Evolutionary conservation across 176 grass and related monocot genomes (phyloP), one percentile per base, ranked within the genome.

Genomic region (Juncus inflexus): DNA sequence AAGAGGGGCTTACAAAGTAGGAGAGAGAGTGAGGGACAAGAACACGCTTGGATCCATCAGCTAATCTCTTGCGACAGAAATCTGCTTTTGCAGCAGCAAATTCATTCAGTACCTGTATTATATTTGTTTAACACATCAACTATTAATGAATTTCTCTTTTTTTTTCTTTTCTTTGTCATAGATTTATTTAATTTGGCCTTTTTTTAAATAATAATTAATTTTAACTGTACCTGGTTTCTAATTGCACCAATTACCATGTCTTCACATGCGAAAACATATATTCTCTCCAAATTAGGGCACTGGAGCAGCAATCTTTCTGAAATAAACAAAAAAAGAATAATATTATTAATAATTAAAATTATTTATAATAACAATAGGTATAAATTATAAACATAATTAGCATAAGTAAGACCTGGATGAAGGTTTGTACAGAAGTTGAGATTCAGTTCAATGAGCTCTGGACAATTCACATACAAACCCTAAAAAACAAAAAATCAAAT

Each of bases 191-290:
- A 49, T 4, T 51, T 16, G 5, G 38, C 36, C 19, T 28, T 53
- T 63, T 41, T 16, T 45, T 57, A 4, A 73, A 28, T 28, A 28
- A 28, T 28, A 28, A 28, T 28, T 28, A 28, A 28, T 28, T 28
- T 28, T 28, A 28, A 28, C 19, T 28, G 43, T 79, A 99, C 94
- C 94, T 92, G 88, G 74, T 86, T 92, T 64, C 83, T 91, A 64
- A 97, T 84, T 39, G 88, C 88, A 65, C 88, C 94, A 0, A 89
- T 89, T 54, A 97, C 38, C 94, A 92, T 97, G 52, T 97, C 94
- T 6, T 73, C 52, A 64, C 94, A 97, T 4, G 87, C 88, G 1
- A 79, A 78, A 69, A 76, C 94, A 63, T 91, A 83, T 38, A 97
- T 75, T 50, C 89, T 81, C 41, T 84, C 81, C 88, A 97, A 72